Percentiles rank a stretch among this genome's conserved stretches.
phyloP scores from a whole-genome alignment of 2,329 filamentous ascomycete species.

The Paramyrothecium sp. region DNA sequence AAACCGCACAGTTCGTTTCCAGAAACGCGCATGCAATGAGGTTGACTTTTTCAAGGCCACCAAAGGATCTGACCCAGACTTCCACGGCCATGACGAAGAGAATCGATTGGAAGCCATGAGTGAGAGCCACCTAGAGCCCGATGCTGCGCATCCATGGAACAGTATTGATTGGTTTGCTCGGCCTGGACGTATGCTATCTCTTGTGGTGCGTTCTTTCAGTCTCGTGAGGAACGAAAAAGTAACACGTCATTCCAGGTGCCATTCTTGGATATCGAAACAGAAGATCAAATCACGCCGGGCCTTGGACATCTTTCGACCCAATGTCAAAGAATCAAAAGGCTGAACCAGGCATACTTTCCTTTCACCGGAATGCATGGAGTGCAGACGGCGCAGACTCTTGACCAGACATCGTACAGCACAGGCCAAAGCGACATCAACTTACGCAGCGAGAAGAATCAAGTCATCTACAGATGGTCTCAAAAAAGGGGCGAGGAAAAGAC shows the following conservation, averaged over 20 bases:
- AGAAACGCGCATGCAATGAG: background rate
- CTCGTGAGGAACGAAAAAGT: background rate
- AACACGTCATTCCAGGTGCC: background rate
- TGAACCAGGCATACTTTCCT: constrained; percentile 3
- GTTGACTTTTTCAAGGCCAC: too few species aligned
- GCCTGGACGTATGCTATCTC: background rate
- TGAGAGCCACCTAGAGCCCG: too few species aligned
- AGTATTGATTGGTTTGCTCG: background rate
- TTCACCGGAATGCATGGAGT: constrained; percentile 4
- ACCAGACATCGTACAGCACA: constrained; percentile 7
- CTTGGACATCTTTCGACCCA: background rate
- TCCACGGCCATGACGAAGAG: too few species aligned
- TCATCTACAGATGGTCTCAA: constrained; percentile 7
- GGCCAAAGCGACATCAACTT: background rate
- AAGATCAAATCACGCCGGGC: background rate
- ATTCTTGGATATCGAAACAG: background rate
- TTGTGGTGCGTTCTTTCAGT: background rate
- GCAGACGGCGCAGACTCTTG: constrained; percentile 7
- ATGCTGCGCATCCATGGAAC: background rate
- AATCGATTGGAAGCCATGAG: too few species aligned
- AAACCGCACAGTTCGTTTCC: too few species aligned
- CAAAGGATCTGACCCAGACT: too few species aligned
- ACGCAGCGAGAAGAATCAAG: constrained; percentile 6
- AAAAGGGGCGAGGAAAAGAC: background rate
- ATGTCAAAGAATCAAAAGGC: background rate